phyloP scores from a whole-genome alignment of 768 basidiomycete genomes.

The Phaffia tasmanica region DNA sequence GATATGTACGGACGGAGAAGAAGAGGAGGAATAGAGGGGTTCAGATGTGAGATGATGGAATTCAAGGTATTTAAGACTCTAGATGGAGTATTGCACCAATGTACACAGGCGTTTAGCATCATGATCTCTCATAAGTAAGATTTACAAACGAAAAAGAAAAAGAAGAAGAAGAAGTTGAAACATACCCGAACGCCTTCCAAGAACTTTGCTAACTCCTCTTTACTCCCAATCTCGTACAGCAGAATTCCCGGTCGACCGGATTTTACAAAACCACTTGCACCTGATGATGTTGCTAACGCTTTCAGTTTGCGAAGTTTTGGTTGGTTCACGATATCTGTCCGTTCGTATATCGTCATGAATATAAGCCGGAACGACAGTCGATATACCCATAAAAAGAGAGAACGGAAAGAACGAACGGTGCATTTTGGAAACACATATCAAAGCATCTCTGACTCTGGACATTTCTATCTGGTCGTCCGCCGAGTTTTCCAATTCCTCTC shows the following conservation, averaged over 20 bases:
- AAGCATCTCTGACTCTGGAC: background rate
- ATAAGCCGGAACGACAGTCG: background rate
- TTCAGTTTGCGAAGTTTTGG: slow-evolving; percentile 20
- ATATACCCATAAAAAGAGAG: background rate
- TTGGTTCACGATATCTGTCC: slow-evolving; percentile 15
- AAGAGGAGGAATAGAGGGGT: background rate
- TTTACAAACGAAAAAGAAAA: background rate
- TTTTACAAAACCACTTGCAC: slow-evolving; percentile 4
- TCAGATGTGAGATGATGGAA: slow-evolving; percentile 16
- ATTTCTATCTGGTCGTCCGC: background rate
- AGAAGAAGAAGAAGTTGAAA: background rate
- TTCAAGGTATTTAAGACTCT: slow-evolving; percentile 23
- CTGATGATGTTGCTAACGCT: slow-evolving; percentile 4
- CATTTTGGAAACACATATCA: slow-evolving; percentile 25
- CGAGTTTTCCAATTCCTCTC: background rate
- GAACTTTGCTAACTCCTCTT: background rate
- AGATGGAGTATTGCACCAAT: background rate
- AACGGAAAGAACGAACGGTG: slow-evolving; percentile 3
- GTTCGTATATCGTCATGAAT: background rate
- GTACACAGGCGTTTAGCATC: background rate
- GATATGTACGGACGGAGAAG: background rate
- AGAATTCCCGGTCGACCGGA: slow-evolving; percentile 13
- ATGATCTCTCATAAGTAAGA: background rate
- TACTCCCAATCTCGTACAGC: slow-evolving; percentile 15
- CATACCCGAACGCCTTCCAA: slow-evolving; percentile 14